Evolutionary conservation across 2,329 filamentous ascomycete genomes (phyloP).

Genomic region (Colletotrichum sp.): DNA sequence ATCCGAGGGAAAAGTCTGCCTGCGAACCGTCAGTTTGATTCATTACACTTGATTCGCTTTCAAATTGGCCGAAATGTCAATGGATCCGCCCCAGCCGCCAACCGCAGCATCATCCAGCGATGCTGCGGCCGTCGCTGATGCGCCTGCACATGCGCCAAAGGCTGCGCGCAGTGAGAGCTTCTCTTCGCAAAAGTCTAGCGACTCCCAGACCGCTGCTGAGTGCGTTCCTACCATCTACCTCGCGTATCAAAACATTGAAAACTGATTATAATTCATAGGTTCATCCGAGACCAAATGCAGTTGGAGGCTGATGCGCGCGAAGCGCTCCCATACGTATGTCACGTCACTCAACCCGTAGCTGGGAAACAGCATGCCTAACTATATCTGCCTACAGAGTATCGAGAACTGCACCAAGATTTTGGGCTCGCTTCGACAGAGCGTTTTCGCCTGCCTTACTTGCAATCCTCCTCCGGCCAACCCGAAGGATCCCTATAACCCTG

Average conservation of each 20-base stretch:
- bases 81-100: conserved; percentile 41
- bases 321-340: conserved; percentile 86
- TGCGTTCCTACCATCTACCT: conserved; percentile 33
- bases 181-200: conserved; percentile 62
- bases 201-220: conserved; percentile 77
- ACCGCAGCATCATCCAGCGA: conserved; percentile 29
- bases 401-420: conserved; percentile 92
- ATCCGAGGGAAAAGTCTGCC: not conserved
- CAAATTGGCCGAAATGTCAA: conserved; percentile 31
- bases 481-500: conserved; percentile 70
- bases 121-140: conserved; percentile 22
- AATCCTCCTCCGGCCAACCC: conserved; percentile 75
- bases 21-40: not conserved
- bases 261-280: conserved; percentile 53
- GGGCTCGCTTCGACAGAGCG: conserved; percentile 82
- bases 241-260: not conserved
- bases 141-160: conserved; percentile 19
- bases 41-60: not conserved
- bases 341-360: not conserved
- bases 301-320: conserved; percentile 96
- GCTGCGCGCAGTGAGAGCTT: conserved; percentile 60
- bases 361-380: not conserved
- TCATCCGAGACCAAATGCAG: conserved; percentile 86
- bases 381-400: conserved; percentile 70
- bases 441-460: conserved; percentile 95